phyloP scores from a whole-genome alignment of 2,329 filamentous ascomycete species.

The Paecilomyces niveus region DNA sequence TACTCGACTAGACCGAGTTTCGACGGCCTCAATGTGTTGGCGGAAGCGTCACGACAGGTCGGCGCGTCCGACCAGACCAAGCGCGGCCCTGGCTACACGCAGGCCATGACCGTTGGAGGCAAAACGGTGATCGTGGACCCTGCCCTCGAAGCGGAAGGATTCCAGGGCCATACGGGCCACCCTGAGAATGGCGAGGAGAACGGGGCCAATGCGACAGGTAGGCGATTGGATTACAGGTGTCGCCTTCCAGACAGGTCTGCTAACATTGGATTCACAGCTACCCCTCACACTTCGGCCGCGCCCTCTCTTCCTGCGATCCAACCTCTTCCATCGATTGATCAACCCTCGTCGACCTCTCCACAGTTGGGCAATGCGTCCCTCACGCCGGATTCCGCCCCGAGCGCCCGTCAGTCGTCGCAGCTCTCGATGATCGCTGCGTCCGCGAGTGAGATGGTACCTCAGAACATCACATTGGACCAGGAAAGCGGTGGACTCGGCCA shows the following conservation, averaged over 20 bases:
- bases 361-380: slow-evolving; percentile 24
- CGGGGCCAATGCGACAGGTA: slow-evolving; percentile 17
- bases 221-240: neutral
- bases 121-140: slow-evolving; percentile 38
- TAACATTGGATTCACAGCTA: slow-evolving; percentile 12
- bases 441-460: slow-evolving; percentile 39
- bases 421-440: slow-evolving; percentile 41
- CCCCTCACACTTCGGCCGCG: slow-evolving; percentile 22
- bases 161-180: slow-evolving; percentile 24
- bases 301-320: slow-evolving; percentile 25
- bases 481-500: slow-evolving; percentile 17
- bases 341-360: slow-evolving; percentile 27
- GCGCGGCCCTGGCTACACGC: slow-evolving; percentile 31
- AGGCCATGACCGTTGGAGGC: slow-evolving; percentile 33
- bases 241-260: neutral
- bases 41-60: slow-evolving; percentile 78
- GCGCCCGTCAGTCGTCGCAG: slow-evolving; percentile 33
- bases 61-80: slow-evolving; percentile 46
- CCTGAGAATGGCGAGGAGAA: slow-evolving; percentile 19
- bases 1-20: slow-evolving; percentile 54
- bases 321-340: slow-evolving; percentile 22
- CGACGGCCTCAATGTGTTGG: slow-evolving; percentile 77
- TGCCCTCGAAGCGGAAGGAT: slow-evolving; percentile 34
- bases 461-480: slow-evolving; percentile 28
- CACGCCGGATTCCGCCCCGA: slow-evolving; percentile 25